Conservation (phyloP, 2,329 filamentous ascomycete species). For the Neonectria neomacrospora region DNA sequence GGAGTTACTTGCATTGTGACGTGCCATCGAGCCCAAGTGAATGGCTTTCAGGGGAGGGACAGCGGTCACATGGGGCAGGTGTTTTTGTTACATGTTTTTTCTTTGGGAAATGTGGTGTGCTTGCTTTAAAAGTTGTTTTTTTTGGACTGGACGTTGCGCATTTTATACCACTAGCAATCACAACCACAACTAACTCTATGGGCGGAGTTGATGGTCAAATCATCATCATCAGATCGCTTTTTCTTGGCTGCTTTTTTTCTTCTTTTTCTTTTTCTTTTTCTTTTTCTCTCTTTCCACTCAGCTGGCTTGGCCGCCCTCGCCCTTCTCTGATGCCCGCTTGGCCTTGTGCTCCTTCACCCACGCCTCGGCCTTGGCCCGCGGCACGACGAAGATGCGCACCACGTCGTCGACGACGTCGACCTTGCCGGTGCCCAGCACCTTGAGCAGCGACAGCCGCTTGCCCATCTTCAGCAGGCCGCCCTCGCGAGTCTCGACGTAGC, state of each 20-base stretch:
- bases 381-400: conserved; percentile 84
- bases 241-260: conserved; percentile 21
- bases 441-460: conserved; percentile 81
- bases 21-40: conserved; percentile 9
- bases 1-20: neutral
- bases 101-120: neutral
- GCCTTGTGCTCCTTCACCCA: conserved; percentile 90
- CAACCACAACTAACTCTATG: conserved; percentile 16
- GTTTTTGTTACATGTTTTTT: conserved; percentile 6
- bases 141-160: conserved; percentile 1
- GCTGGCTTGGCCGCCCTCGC: conserved; percentile 30
- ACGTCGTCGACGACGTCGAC: conserved; percentile 90
- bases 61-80: conserved; percentile 10
- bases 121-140: conserved; percentile 8
- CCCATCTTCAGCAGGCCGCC: conserved; percentile 91
- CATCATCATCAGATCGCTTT: conserved; percentile 19
- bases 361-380: conserved; percentile 71
- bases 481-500: conserved; percentile 84
- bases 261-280: no score
- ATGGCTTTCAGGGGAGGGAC: neutral
- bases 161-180: conserved; percentile 22
- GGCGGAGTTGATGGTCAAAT: conserved; percentile 17
- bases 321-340: conserved; percentile 68
- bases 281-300: neutral
- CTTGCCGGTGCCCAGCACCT: conserved; percentile 79